phyloP scores from a whole-genome alignment of 2,329 filamentous ascomycete genomes.

The Cordyceps tenuipes region DNA sequence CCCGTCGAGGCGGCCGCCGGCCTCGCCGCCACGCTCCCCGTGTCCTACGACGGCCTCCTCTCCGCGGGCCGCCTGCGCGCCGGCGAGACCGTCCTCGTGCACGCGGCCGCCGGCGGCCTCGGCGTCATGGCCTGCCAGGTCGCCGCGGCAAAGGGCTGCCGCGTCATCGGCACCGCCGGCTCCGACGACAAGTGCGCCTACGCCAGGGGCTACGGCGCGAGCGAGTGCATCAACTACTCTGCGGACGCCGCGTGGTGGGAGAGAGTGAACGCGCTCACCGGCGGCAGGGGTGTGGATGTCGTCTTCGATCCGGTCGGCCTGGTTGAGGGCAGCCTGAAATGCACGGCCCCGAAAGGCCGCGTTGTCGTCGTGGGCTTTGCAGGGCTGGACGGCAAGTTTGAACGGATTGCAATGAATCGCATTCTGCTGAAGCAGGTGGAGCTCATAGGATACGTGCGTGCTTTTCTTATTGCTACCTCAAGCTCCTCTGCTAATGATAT shows the following conservation, averaged over 20 bases:
- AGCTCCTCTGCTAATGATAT: neutral
- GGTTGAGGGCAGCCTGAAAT: constrained; percentile 45
- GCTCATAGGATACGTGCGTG: constrained; percentile 44
- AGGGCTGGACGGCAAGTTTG: constrained; percentile 42
- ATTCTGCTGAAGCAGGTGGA: constrained; percentile 44
- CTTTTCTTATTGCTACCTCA: neutral
- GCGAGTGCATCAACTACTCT: constrained; percentile 32
- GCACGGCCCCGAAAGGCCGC: constrained; percentile 43
- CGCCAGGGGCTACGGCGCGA: constrained; percentile 31
- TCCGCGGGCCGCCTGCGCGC: constrained; percentile 30
- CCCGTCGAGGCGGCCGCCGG: constrained; percentile 42
- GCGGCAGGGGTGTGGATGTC: constrained; percentile 44
- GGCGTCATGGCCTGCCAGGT: constrained; percentile 49
- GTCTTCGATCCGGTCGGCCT: constrained; percentile 52
- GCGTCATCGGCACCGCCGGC: constrained; percentile 45
- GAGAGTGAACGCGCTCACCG: constrained; percentile 38
- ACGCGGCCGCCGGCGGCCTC: constrained; percentile 46
- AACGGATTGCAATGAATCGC: constrained; percentile 45
- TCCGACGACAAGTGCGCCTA: constrained; percentile 35
- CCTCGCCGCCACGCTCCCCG: constrained; percentile 43
- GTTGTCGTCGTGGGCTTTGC: constrained; percentile 53
- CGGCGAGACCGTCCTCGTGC: constrained; percentile 44
- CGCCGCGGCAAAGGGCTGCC: constrained; percentile 42
- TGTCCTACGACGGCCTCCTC: constrained; percentile 44
- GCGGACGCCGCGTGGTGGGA: constrained; percentile 37